These are phyloP conservation scores for Kodamaea jinghongensis DNA, from an alignment of 805 yeast species.

Conservation along the genomic window DNA sequence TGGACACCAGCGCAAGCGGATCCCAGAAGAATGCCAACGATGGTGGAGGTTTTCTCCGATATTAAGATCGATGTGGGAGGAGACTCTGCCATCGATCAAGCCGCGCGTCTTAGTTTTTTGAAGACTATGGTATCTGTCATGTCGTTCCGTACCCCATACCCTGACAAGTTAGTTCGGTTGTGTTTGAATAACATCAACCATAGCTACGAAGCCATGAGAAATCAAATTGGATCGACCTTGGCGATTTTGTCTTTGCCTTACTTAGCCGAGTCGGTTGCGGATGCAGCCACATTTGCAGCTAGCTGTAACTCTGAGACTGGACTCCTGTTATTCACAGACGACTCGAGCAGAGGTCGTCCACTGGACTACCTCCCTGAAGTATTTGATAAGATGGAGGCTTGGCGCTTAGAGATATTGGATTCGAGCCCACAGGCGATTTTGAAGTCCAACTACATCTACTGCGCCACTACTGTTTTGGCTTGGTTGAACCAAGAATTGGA, in stretches of 20 bases:
- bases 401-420: constrained; percentile 34
- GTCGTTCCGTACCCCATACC: constrained; percentile 54
- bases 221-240: constrained; percentile 60
- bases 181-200: constrained; percentile 54
- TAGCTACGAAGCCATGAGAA: constrained; percentile 71
- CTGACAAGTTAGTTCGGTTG: constrained; percentile 42
- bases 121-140: constrained; percentile 48
- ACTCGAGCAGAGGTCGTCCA: constrained; percentile 25
- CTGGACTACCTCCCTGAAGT: constrained; percentile 37
- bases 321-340: constrained; percentile 32
- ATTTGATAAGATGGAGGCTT: constrained; percentile 44
- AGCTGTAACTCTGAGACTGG: constrained; percentile 29
- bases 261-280: constrained; percentile 41
- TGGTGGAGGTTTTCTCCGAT: constrained; percentile 44
- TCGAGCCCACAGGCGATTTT: constrained; percentile 54
- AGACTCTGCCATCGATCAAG: constrained; percentile 62
- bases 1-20: constrained; percentile 70
- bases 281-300: constrained; percentile 38
- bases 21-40: constrained; percentile 58
- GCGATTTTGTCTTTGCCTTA: constrained; percentile 44
- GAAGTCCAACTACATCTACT: constrained; percentile 58
- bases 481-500: constrained; percentile 56
- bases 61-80: constrained; percentile 49
- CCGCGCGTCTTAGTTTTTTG: constrained; percentile 57
- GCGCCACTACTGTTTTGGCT: constrained; percentile 61